phyloP scores from a whole-genome alignment of 1,284 basidiomycete species.

The Tylopilus sp. region DNA sequence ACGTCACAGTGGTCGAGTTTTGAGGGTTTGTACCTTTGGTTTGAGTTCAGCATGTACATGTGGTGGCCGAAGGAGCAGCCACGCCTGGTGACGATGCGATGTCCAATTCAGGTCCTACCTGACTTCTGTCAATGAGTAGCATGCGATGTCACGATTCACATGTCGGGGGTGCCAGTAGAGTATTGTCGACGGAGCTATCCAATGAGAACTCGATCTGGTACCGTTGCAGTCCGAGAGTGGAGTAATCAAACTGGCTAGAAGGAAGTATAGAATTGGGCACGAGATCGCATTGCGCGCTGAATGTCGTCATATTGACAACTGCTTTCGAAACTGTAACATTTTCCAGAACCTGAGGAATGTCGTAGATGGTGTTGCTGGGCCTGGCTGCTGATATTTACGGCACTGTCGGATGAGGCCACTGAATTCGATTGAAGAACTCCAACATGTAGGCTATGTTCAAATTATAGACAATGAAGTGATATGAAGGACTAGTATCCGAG shows the following conservation, averaged over 20 bases:
- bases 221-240: too few relatives aligned
- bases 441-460: conserved; percentile 10
- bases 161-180: not conserved
- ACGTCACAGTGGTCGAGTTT: too few relatives aligned
- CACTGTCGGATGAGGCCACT: conserved; percentile 17
- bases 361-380: not conserved
- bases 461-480: conserved; percentile 35
- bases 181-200: not conserved
- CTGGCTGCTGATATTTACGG: not conserved
- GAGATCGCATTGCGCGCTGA: not conserved
- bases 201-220: not conserved
- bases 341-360: not conserved
- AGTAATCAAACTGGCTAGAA: too few relatives aligned
- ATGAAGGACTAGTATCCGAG: conserved; percentile 27
- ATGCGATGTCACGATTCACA: not conserved
- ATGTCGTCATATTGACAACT: not conserved
- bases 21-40: too few relatives aligned
- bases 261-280: not conserved
- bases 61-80: too few relatives aligned
- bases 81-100: too few relatives aligned
- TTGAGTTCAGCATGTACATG: too few relatives aligned
- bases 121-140: too few relatives aligned
- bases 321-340: not conserved
- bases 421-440: conserved; percentile 11
- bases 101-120: too few relatives aligned